Base-by-base conservation (phyloP, 441 rosid species). In the Geranium incanum region DNA sequence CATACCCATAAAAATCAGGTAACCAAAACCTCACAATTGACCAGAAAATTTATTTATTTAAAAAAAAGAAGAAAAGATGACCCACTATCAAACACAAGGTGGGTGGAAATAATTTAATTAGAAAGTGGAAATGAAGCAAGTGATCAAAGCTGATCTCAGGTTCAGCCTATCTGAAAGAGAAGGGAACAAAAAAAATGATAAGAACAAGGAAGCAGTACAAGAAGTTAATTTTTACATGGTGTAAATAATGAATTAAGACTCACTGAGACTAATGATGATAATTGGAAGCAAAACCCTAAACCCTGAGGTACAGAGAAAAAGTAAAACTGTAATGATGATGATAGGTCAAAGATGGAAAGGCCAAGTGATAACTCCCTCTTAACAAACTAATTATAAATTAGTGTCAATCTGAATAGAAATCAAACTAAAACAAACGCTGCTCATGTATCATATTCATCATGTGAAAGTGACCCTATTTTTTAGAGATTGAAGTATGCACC, bases 1-100 rank as follows among this genome's bases (percentile, higher is more conserved):
- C 7, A 41, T 41, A 41, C 48, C 48, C 48, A 11, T 3, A 48
- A 48, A 13, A 9, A 48, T 48, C n/a, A 13, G 15, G 57, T 69
- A 76, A 72, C 57, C 68, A 60, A 37, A 72, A 72, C 48, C 48
- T 41, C 48, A 7, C 48, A 41, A 41, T 41, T 41, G 48, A 41
- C 33, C 33, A 28, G 33, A 28, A 28, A 28, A 28, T 28, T 28
- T 28, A 28, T 28, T 28, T 28, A 1, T 28, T 28, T 1, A 28
- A 28, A 28, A 28, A 28, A 28, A 28, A 28, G 33, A 28, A 28
- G 33, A 28, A 28, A 28, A 28, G 33, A 28, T 28, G 33, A 28
- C 9, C 48, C 7, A 41, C 48, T 41, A 4, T 41, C 48, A 41
- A 41, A 6, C 48, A 41, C 48, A 41, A 9, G 48, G 48, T 41